Evolutionary conservation across 1,284 basidiomycete species (phyloP).

Genomic region (Cryptococcus jaspeensis): DNA sequence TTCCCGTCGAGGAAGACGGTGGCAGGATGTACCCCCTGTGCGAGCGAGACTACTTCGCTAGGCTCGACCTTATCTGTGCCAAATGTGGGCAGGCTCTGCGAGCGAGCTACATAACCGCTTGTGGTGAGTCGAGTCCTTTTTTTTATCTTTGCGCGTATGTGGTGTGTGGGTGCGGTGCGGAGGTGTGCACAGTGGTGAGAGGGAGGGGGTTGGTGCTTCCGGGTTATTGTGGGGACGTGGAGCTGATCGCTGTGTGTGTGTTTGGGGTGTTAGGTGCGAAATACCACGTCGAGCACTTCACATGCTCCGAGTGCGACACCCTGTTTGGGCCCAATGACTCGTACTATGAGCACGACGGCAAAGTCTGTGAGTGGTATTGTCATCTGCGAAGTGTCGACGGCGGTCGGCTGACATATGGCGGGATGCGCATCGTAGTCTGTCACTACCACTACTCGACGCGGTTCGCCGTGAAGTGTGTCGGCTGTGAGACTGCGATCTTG

Average conservation of each 20-base stretch:
- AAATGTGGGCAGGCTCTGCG: constrained; percentile 92
- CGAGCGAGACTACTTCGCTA: constrained; percentile 95
- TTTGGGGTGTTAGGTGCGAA: constrained; percentile 73
- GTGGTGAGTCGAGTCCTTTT: constrained; percentile 79
- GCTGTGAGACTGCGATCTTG: constrained; percentile 95
- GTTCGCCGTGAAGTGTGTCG: constrained; percentile 97
- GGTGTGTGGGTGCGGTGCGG: neutral
- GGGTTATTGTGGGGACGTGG: neutral
- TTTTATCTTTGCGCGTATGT: too few relatives aligned
- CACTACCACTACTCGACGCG: constrained; percentile 98
- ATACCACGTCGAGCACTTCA: constrained; percentile 99
- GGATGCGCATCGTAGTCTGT: constrained; percentile 58
- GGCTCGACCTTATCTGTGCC: constrained; percentile 92
- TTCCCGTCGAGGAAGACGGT: constrained; percentile 78
- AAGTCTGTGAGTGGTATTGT: constrained; percentile 62
- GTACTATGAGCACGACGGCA: constrained; percentile 96
- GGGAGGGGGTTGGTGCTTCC: neutral
- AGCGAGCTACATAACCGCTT: constrained; percentile 98
- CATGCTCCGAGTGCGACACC: constrained; percentile 93
- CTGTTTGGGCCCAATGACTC: constrained; percentile 97
- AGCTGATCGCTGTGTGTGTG: constrained; percentile 1
- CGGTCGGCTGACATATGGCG: constrained; percentile 1
- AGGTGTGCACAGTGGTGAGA: neutral
- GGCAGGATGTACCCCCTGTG: constrained; percentile 88
- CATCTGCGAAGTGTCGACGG: neutral